Evolutionary conservation across 179 eudicot genomes (phyloP).

Genomic region (Patellifolia procumbens): DNA sequence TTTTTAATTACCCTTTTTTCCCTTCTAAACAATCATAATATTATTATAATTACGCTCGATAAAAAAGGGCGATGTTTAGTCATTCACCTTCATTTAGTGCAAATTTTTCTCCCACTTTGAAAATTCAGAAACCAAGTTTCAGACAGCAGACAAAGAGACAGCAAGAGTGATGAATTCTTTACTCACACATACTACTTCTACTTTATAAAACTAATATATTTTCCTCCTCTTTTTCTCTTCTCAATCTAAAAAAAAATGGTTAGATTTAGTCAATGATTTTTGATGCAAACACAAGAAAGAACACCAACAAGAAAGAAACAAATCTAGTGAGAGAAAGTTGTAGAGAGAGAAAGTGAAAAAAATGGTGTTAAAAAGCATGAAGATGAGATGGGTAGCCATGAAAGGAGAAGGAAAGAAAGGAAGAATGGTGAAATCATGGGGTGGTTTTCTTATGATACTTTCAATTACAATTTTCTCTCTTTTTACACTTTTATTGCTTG

Average conservation of each 20-base stretch:
- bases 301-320: too few species aligned
- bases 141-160: background rate
- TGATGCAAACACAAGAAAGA: conserved; percentile 16
- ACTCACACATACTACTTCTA: background rate
- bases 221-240: background rate
- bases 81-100: too few species aligned
- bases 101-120: too few species aligned
- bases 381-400: conserved; percentile 52
- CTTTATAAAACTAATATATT: background rate
- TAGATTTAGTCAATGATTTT: conserved; percentile 24
- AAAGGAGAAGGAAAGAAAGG: conserved; percentile 70
- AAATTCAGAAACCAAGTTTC: background rate
- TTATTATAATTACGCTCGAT: background rate
- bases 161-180: background rate
- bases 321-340: background rate
- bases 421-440: conserved; percentile 74
- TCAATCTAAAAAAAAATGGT: background rate
- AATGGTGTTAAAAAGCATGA: conserved; percentile 23
- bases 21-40: background rate
- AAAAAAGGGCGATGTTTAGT: too few species aligned
- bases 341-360: conserved; percentile 2
- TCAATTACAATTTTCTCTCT: conserved; percentile 76
- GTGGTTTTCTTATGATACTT: conserved; percentile 61
- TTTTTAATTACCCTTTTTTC: background rate
- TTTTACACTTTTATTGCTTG: conserved; percentile 67